These are phyloP conservation scores for Zasmidium cellare DNA, from an alignment of 2,329 filamentous ascomycete genomes.

Conservation along the genomic window DNA sequence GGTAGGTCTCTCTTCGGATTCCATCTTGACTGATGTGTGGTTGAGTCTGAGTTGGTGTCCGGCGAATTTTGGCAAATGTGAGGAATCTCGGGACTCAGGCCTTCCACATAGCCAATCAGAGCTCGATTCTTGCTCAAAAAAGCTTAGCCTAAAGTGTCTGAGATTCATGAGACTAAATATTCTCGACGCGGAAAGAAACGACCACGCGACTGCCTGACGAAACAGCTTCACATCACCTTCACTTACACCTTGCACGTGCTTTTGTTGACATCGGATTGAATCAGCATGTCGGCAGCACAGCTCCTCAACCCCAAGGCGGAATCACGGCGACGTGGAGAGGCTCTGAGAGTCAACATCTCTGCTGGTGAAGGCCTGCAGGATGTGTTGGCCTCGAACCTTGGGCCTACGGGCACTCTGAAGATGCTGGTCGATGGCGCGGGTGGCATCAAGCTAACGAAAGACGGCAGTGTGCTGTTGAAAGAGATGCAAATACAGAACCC, in stretches of 20 bases:
- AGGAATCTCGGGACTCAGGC: neutral
- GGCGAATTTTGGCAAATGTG: constrained; percentile 4
- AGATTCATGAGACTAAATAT: neutral
- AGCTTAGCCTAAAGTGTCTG: neutral
- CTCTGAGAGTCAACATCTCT: constrained; percentile 93
- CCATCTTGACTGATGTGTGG: constrained; percentile 45
- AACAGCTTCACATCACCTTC: neutral
- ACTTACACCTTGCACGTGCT: neutral
- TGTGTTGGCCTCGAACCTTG: constrained; percentile 93
- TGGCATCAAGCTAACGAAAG: constrained; percentile 96
- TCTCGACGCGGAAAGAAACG: constrained; percentile 7
- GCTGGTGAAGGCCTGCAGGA: constrained; percentile 78
- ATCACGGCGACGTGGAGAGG: constrained; percentile 95
- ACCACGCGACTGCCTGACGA: neutral
- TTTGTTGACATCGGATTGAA: neutral
- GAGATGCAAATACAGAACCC: constrained; percentile 97
- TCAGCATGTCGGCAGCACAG: constrained; percentile 88
- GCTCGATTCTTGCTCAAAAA: too few species aligned
- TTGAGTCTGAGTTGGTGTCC: neutral
- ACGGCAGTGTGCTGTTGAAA: constrained; percentile 81
- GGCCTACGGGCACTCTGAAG: constrained; percentile 91
- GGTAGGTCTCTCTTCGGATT: constrained; percentile 54
- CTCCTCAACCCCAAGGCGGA: constrained; percentile 98
- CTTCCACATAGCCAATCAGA: too few species aligned
- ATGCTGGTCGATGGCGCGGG: constrained; percentile 73